Evolutionary conservation across 192 early-diverging fungal species (phyloP).

Genomic region (Dimargaris cristalligena): DNA sequence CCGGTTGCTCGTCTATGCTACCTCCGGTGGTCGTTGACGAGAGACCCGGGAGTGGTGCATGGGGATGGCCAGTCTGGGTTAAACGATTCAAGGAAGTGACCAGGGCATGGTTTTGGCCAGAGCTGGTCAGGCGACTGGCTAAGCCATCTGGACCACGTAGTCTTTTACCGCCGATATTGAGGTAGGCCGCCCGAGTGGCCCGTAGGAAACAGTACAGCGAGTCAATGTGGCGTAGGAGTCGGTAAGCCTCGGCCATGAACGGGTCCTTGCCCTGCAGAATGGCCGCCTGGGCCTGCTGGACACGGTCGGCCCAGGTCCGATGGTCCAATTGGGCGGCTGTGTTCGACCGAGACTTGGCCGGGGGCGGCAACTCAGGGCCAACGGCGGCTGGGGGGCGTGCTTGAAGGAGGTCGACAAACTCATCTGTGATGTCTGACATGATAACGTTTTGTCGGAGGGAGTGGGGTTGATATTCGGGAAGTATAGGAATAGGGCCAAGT

Average conservation of each 20-base stretch:
- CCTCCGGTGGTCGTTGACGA: background rate
- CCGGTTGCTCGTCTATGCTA: background rate
- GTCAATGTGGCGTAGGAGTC: slow-evolving; percentile 34
- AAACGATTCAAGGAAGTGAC: slow-evolving; percentile 15
- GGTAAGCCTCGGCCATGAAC: slow-evolving; percentile 38
- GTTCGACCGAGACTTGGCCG: background rate
- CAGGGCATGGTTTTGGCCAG: background rate
- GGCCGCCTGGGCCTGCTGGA: background rate
- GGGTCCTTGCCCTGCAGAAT: slow-evolving; percentile 14
- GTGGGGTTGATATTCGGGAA: too few relatives aligned
- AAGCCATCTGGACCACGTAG: background rate
- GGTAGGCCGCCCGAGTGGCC: slow-evolving; percentile 33
- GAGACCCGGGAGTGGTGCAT: background rate
- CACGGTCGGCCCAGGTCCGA: background rate
- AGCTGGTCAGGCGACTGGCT: background rate
- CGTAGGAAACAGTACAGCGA: slow-evolving; percentile 31
- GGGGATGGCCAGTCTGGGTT: background rate
- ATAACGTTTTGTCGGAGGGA: background rate
- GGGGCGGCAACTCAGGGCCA: background rate
- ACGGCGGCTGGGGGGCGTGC: background rate
- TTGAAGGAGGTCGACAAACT: background rate
- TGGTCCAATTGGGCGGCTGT: too few relatives aligned
- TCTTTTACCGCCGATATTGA: slow-evolving; percentile 20
- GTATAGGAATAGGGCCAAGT: too few relatives aligned
- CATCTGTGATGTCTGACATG: background rate